Evolutionary conservation across 371 early-diverging fungal species (phyloP).

Genomic region (Blastocladiella emersonii): DNA sequence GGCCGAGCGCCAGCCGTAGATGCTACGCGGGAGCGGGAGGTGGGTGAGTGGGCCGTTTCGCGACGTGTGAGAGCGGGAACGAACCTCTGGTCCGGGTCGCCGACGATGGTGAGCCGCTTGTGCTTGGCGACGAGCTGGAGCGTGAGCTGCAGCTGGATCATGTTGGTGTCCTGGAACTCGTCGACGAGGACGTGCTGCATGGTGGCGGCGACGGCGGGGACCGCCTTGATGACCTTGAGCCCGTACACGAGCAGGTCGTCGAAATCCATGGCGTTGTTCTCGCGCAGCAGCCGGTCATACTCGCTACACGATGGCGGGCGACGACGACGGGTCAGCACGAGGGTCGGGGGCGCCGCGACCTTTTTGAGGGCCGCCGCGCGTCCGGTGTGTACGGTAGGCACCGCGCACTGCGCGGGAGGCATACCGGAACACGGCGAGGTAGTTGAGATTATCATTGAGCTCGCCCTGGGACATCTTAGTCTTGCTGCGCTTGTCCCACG

Average conservation of each 20-base stretch:
- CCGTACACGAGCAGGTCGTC: conserved; percentile 34
- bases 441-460: too few relatives aligned
- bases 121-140: conserved; percentile 15
- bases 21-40: conserved; percentile 23
- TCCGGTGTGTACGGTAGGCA: too few relatives aligned
- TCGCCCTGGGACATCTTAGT: too few relatives aligned
- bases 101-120: conserved; percentile 38
- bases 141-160: conserved; percentile 39
- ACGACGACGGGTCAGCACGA: too few relatives aligned
- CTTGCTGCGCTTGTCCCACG: too few relatives aligned
- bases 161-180: conserved; percentile 54
- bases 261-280: conserved; percentile 29
- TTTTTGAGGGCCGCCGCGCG: too few relatives aligned
- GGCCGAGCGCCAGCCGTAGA: conserved; percentile 47
- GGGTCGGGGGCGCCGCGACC: too few relatives aligned
- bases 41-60: too few relatives aligned
- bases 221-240: conserved; percentile 19
- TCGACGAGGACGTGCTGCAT: conserved; percentile 37
- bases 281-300: too few relatives aligned
- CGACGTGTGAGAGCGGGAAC: not conserved
- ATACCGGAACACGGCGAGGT: too few relatives aligned
- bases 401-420: too few relatives aligned
- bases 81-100: conserved; percentile 23
- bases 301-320: too few relatives aligned
- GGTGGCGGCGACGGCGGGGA: conserved; percentile 10